These are phyloP conservation scores for Yarrowia bubula DNA, from an alignment of 805 yeast genomes.

Conservation along the genomic window DNA sequence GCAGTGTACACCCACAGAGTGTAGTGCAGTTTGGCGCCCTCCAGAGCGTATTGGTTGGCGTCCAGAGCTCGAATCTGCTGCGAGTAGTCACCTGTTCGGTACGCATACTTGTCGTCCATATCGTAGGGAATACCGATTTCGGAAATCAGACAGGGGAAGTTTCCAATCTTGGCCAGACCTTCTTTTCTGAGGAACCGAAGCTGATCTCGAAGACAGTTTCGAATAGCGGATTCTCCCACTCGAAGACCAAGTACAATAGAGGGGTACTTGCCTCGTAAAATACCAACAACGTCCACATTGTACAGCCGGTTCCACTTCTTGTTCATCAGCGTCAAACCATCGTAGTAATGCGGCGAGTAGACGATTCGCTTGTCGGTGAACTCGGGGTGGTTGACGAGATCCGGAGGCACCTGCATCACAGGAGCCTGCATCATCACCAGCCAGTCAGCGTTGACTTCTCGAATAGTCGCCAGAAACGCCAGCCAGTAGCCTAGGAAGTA, in stretches of 20 bases:
- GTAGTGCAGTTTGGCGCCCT: conserved; percentile 66
- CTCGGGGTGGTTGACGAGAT: conserved; percentile 37
- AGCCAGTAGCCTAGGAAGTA: conserved; percentile 60
- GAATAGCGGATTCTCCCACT: conserved; percentile 72
- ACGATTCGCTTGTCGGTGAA: conserved; percentile 56
- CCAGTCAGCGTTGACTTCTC: conserved; percentile 47
- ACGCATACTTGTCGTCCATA: conserved; percentile 81
- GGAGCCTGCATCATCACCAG: conserved; percentile 78
- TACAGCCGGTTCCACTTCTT: conserved; percentile 81
- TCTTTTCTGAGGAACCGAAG: conserved; percentile 65
- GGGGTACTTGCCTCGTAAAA: conserved; percentile 71
- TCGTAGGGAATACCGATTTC: conserved; percentile 99
- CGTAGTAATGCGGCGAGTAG: conserved; percentile 88
- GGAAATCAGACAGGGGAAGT: conserved; percentile 73
- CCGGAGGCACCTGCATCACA: conserved; percentile 74
- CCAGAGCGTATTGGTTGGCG: conserved; percentile 76
- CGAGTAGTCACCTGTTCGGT: conserved; percentile 58
- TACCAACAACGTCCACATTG: conserved; percentile 87
- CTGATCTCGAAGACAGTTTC: conserved; percentile 70
- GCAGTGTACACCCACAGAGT: conserved; percentile 85
- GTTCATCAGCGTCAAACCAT: conserved; percentile 89
- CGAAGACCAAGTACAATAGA: conserved; percentile 69
- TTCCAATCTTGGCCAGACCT: conserved; percentile 59
- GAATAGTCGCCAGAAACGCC: conserved; percentile 48
- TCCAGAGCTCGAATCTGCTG: conserved; percentile 82